Base-by-base conservation (phyloP, 2,329 filamentous ascomycete species). In the Chaetothyriales sp. region DNA sequence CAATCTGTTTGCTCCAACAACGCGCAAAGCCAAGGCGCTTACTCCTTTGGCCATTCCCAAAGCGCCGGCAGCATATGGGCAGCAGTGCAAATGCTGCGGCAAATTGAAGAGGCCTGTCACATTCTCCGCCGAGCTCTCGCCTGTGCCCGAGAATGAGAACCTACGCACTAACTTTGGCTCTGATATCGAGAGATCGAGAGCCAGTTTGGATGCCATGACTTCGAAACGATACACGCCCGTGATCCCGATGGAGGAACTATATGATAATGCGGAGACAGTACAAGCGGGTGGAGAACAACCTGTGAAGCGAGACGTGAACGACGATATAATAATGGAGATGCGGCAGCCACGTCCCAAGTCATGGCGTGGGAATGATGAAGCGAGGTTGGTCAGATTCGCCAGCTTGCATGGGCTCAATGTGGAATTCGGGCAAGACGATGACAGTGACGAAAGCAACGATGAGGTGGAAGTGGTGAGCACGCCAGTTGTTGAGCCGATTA, bases 131-230 rank as follows among this genome's bases (percentile, higher is more conserved):
- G 58, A 55, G 20, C 53, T 60, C 3, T 59, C 55, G 42, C 58
- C 58, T 22, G 58, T 60, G 10, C 26, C 57, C 36, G 58, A 60
- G 46, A 60, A 60, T 43, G 58, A 60, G 39, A 51, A 60, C 36
- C 26, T 58, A 18, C 47, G 55, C 28, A 55, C 57, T 15, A 60
- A 60, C 46, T 59, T 58, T 49, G 56, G 55, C 49, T 60, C 58
- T 43, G 57, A 60, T 43, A 51, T 54, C 9, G 54, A 60, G 32
- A 46, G 54, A 22, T 53, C 48, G 18, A 10, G 32, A 15, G 10
- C 32, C 32, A 39, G 32, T 39, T 52, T 52, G 2, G 50, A 47
- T 18, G 48, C 48, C 6, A 43, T 46, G 6, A 55, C 57, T 15
- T 55, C 48, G 45, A 51, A 52, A 48, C 55, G 54, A 28, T 59